These are phyloP conservation scores for Ustilago cynodontis DNA, from an alignment of 1,284 basidiomycete species.

Conservation along the genomic window DNA sequence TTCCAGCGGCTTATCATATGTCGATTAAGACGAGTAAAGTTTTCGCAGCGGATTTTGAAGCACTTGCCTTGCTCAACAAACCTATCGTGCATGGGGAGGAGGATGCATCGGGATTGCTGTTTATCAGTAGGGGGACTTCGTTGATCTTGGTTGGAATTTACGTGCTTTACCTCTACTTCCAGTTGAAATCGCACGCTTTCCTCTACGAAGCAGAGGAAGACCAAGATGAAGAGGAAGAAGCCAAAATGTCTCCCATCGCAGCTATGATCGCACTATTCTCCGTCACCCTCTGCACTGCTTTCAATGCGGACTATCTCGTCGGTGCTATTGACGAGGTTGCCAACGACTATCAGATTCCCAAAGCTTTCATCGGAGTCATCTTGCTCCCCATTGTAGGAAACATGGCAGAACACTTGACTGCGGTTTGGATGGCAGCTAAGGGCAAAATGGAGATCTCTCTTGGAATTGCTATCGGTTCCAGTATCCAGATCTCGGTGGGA, in stretches of 20 bases:
- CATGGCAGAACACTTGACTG: constrained; percentile 70
- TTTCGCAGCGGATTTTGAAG: constrained; percentile 60
- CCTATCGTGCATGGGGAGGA: constrained; percentile 28
- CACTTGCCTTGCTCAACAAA: constrained; percentile 33
- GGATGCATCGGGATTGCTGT: constrained; percentile 57
- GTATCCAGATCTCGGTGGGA: constrained; percentile 71
- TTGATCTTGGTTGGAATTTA: constrained; percentile 83
- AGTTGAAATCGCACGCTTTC: constrained; percentile 67
- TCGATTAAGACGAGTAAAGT: constrained; percentile 58
- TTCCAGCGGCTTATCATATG: constrained; percentile 86
- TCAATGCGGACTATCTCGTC: constrained; percentile 71
- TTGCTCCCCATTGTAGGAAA: constrained; percentile 86
- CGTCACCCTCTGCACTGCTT: constrained; percentile 66
- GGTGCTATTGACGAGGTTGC: constrained; percentile 69
- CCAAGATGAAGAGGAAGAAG: constrained; percentile 62
- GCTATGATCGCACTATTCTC: constrained; percentile 61
- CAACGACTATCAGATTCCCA: constrained; percentile 66
- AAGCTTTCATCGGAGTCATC: constrained; percentile 73
- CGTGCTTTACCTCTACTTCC: constrained; percentile 75
- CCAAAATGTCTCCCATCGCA: constrained; percentile 64
- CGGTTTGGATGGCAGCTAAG: constrained; percentile 66
- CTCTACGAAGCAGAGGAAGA: constrained; percentile 62
- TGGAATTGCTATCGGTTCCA: constrained; percentile 88
- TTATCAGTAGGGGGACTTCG: constrained; percentile 66
- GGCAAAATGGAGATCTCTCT: constrained; percentile 73